Evolutionary conservation across 2,329 filamentous ascomycete species (phyloP), one percentile per base, ranked within the genome.

Genomic region (Paraphaeosphaeria minitans): DNA sequence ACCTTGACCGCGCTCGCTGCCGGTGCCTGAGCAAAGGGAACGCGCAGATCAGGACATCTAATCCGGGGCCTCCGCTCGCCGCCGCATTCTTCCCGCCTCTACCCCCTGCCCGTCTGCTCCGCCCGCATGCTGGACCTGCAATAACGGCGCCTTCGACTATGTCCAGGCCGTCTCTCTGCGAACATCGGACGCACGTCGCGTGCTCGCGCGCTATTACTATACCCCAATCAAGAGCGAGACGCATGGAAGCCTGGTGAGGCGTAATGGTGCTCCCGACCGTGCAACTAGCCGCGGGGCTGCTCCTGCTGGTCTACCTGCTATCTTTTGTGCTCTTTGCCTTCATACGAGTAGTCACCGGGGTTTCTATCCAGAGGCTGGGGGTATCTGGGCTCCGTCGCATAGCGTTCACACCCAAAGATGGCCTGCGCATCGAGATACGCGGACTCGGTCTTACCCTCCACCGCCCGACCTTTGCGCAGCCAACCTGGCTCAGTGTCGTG

Each of bases 251-350:
- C 49, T 62, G 59, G 56, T 69, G 63, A 73, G 55, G 61, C 46
- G 67, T 56, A 65, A 82, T 82, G 81, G 78, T 77, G 53, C 70
- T 81, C 56, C 80, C 80, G 31, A 77, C 78, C 33, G 66, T 78
- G 46, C 81, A 94, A 67, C 97, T 97, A 75, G 81, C 97, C 65
- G 87, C 96, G 71, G 94, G 94, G 75, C 83, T 96, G 68, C 71
- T 93, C 75, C 87, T 98, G 69, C 85, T 98, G 64, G 81, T 92
- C 62, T 99, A 98, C 80, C 85, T 99, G 46, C 90, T 88, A 62
- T 93, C 94, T 62, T 99, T 99, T 74, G 89, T 99, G 60, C 78
- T 97, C 59, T 97, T 99, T 77, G 95, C 95, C 71, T 85, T 98
- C 68, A 80, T 99, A 64, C 92, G 95, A 66, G 93, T 98, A 68